A percentile compares a stretch with the other conserved stretches of the same genome.
phyloP scores from a whole-genome alignment of 2,329 filamentous ascomycete genomes.

The Calonectria ilicicola region DNA sequence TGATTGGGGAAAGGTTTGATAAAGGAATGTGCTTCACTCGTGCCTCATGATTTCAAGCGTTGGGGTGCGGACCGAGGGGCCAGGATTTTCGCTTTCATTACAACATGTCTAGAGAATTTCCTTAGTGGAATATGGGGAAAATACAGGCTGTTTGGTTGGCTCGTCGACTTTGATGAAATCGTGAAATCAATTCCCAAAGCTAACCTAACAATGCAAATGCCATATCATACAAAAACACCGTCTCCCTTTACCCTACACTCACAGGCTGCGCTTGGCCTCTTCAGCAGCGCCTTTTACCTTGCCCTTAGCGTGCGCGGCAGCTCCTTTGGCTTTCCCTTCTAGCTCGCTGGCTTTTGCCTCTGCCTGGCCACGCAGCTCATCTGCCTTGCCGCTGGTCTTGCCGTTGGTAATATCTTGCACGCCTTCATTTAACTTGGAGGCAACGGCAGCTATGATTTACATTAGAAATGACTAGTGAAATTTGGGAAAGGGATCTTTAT shows the following conservation, averaged over 20 bases:
- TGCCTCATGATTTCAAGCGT: no score
- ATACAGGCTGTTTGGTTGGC: no score
- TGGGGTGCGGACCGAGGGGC: no score
- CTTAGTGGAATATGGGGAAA: background rate
- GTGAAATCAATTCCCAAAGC: conserved; percentile 3
- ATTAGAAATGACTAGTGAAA: conserved; percentile 20
- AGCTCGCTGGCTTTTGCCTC: conserved; percentile 56
- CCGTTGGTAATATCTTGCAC: conserved; percentile 48
- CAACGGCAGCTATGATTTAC: conserved; percentile 48
- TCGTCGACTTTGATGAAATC: background rate
- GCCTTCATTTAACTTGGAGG: conserved; percentile 62
- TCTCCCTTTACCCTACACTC: background rate
- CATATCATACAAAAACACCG: background rate
- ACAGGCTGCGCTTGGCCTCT: conserved; percentile 48
- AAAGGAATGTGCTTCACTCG: no score
- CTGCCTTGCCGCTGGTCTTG: conserved; percentile 49
- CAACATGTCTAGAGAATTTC: background rate
- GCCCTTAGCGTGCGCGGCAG: conserved; percentile 53
- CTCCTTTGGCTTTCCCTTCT: conserved; percentile 58
- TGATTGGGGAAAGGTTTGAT: no score
- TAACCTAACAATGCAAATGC: conserved; percentile 12
- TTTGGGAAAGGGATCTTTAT: background rate
- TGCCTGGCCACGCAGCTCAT: conserved; percentile 52
- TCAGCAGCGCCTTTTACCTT: conserved; percentile 59
- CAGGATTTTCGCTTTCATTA: no score